A percentile compares a stretch with the other conserved stretches of the same genome.
These are phyloP conservation scores for Aspergillus viridinutans DNA, from an alignment of 2,329 filamentous ascomycete genomes.

Conservation along the genomic window DNA sequence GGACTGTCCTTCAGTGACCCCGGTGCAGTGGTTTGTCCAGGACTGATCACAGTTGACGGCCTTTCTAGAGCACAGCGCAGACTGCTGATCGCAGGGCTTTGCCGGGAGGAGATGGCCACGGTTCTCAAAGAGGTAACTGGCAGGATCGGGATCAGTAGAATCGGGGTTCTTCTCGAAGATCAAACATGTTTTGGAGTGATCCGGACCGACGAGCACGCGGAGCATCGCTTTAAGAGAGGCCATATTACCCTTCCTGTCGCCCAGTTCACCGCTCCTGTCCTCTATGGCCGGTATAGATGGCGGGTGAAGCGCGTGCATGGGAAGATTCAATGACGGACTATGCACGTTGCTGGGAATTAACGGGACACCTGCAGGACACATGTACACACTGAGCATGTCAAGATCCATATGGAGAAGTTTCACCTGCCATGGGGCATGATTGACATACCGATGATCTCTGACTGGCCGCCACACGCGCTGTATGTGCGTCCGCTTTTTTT, in stretches of 20 bases:
- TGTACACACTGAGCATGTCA: constrained; percentile 14
- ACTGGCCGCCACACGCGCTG: neutral
- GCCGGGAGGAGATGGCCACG: neutral
- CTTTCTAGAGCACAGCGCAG: neutral
- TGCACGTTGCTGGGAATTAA: constrained; percentile 19
- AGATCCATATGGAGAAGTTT: constrained; percentile 21
- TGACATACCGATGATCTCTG: constrained; percentile 7
- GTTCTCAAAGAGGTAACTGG: neutral
- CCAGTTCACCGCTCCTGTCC: constrained; percentile 24
- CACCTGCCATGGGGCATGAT: constrained; percentile 8
- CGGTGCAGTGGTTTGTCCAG: constrained; percentile 4
- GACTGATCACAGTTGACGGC: neutral
- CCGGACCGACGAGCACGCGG: constrained; percentile 10
- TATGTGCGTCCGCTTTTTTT: neutral
- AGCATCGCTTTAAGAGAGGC: constrained; percentile 18
- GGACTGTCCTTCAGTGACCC: neutral
- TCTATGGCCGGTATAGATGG: constrained; percentile 5
- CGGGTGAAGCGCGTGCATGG: constrained; percentile 5
- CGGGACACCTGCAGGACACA: constrained; percentile 25
- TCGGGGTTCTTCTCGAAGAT: constrained; percentile 5
- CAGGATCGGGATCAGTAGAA: constrained; percentile 1
- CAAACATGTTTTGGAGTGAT: constrained; percentile 5
- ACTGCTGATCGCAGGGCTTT: constrained; percentile 2
- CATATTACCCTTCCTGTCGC: constrained; percentile 6
- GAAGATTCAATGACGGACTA: constrained; percentile 8